Evolutionary conservation across 228 moss, liverwort and hornwort genomes (phyloP), one percentile per base, ranked within the genome.

Genomic region (Sphagnum fallax): DNA sequence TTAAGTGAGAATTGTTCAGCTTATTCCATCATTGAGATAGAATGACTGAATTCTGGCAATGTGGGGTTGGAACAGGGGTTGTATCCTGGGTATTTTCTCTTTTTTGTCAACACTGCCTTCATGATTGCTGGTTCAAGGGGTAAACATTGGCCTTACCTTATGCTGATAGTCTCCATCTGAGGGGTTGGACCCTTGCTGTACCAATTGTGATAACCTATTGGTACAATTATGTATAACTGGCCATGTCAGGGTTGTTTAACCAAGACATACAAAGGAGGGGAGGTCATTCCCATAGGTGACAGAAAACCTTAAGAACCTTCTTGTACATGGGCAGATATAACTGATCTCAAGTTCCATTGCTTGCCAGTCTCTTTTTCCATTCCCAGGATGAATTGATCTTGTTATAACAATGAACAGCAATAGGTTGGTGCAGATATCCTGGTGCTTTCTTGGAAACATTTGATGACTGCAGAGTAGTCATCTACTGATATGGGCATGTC

Each of bases 71-170:
- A 63, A 72, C 77, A 85, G 85, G 85, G 85, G 53, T 77, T 85
- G 50, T 85, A 85, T 55, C 0, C 82, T 18, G 85, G 85, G 66
- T 85, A 85, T 67, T 11, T 85, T 4, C 64, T 85, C 52, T 85
- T 82, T 73, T 85, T 85, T 58, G 52, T 85, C 71, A 85, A 82
- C 52, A 85, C 79, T 52, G 82, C 85, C 11, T 61, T 85, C 15
- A 82, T 85, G 82, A 85, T 85, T 64, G 70, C 82, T 50, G 85
- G 82, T 16, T 60, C 85, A 65, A 72, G 85, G 82, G 85, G 85
- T 85, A 77, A 68, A 49, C 55, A 8, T 55, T 55, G 9, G 12
- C 55, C 55, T 12, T 55, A 55, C 4, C 12, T 8, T 12, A 55
- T 8, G 55, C 55, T 55, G 55, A 1, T 55, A 55, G 55, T 32